These are phyloP conservation scores for Hypomyces perniciosus DNA, from an alignment of 2,329 filamentous ascomycete species.

Conservation along the genomic window DNA sequence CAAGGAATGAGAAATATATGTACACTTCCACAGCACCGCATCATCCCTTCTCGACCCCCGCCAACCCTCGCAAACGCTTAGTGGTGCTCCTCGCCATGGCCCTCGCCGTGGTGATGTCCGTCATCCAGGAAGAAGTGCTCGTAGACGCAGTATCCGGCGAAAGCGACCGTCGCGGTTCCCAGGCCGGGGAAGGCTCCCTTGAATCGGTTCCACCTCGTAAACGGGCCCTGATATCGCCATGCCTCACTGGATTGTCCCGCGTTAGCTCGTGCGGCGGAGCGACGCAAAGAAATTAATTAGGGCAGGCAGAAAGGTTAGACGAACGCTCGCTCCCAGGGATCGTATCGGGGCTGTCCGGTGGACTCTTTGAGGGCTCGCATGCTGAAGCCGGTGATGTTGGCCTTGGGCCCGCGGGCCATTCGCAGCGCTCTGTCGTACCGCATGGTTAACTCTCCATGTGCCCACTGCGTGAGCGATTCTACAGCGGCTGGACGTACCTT, in stretches of 20 bases:
- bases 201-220: slow-evolving; percentile 85
- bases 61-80: slow-evolving; percentile 24
- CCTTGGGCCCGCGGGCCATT: slow-evolving; percentile 48
- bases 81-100: slow-evolving; percentile 55
- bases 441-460: slow-evolving; percentile 14
- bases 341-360: slow-evolving; percentile 56
- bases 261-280: neutral
- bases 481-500: slow-evolving; percentile 23
- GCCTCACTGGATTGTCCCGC: slow-evolving; percentile 59
- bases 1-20: slow-evolving; percentile 6
- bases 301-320: slow-evolving; percentile 28
- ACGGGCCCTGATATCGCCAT: slow-evolving; percentile 89
- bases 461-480: neutral
- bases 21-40: slow-evolving; percentile 9
- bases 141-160: slow-evolving; percentile 81
- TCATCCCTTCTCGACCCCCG: slow-evolving; percentile 13
- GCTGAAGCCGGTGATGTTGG: slow-evolving; percentile 90
- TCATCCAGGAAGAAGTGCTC: slow-evolving; percentile 83
- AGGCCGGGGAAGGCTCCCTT: slow-evolving; percentile 81
- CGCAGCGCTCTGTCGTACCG: slow-evolving; percentile 37
- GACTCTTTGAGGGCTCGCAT: slow-evolving; percentile 71
- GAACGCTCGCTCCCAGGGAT: slow-evolving; percentile 61
- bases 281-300: neutral
- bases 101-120: slow-evolving; percentile 50
- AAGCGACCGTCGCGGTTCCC: slow-evolving; percentile 87